Base-by-base conservation (phyloP, 1,284 basidiomycete species). In the Cerioporus squamosus region DNA sequence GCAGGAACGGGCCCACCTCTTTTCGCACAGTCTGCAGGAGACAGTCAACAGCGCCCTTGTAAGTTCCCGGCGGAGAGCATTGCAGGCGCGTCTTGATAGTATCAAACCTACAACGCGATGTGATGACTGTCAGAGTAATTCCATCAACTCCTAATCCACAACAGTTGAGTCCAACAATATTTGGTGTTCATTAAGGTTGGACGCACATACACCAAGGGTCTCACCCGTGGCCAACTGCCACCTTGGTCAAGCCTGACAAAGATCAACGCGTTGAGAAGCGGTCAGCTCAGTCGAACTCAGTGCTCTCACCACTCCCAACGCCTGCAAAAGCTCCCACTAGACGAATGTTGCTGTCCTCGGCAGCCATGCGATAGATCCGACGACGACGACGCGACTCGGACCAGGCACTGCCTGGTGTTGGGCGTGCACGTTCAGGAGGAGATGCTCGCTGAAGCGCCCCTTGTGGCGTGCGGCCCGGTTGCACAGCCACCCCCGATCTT, bases 31-130 rank as follows among this genome's bases (percentile, higher is more conserved):
- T 86, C 62, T 84, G 82, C 42, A 78, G 67, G 24, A 93, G 73
- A 58, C 87, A 88, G 65, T 92, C 88, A 15, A 90, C 64, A 2
- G 90, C 87, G 23, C 87, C 84, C 23, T 74, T 75, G 70, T 91
- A 91, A 15, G 84, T 85, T 42, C 86, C 87, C n/a, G 81, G 76
- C n/a, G 87, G 84, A 15, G 85, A 81, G 68, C 88, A 91, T 72
- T 62, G 91, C 68, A 93, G 72, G 18, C 90, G 84, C 2, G 88
- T 88, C 71, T 93, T 91, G 67, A 93, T 81, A 15, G 87, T 91
- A 68, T 91, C 88, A 69, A 90, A 88, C 3, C 85, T 87, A 61
- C n/a, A 54, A 10, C 17, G 40, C 40, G 40, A 14, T 42, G 40
- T 42, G 5, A 7, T 5, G 7, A 7, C n/a, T n/a, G 40, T 29